phyloP scores from a whole-genome alignment of 352 stramenopile genomes.

The Lagenidium sp. region DNA sequence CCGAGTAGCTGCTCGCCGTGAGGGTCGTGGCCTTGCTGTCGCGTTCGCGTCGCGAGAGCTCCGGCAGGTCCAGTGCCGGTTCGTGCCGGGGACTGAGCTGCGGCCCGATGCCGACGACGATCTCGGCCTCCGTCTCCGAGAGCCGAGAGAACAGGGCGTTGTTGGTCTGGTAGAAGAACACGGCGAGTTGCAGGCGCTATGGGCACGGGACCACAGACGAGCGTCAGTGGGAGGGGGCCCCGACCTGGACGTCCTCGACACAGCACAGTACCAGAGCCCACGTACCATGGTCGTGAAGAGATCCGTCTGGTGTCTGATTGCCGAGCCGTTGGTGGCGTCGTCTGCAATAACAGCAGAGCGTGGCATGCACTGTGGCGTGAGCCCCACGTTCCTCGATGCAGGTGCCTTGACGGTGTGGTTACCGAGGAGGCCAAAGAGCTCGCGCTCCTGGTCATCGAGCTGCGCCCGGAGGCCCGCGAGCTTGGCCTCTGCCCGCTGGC shows the following conservation, averaged over 20 bases:
- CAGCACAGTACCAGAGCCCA: neutral
- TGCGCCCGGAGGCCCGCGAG: conserved; percentile 31
- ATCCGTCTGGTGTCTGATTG: conserved; percentile 24
- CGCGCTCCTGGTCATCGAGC: conserved; percentile 24
- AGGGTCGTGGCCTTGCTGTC: conserved; percentile 10
- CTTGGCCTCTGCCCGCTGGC: conserved; percentile 14
- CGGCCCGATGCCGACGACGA: conserved; percentile 24
- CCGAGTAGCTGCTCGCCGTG: conserved; percentile 1
- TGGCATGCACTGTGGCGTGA: no score
- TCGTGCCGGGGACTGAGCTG: conserved; percentile 2
- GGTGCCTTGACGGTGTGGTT: neutral
- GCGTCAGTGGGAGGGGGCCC: neutral
- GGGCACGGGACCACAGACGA: neutral
- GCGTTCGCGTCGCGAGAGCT: no score
- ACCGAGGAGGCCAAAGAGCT: conserved; percentile 35
- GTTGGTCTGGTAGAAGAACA: conserved; percentile 67
- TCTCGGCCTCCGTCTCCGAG: conserved; percentile 37
- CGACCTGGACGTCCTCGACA: neutral
- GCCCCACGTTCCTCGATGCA: no score
- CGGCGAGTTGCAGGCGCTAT: conserved; percentile 56
- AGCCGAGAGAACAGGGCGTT: conserved; percentile 40
- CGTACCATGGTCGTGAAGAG: conserved; percentile 61
- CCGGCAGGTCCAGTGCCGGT: neutral
- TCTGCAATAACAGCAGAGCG: conserved; percentile 18
- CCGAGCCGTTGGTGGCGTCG: conserved; percentile 18